A percentile compares a stretch with the other conserved stretches of the same genome.
phyloP scores from a whole-genome alignment of 805 yeast genomes.

The Clavispora asparagi region DNA sequence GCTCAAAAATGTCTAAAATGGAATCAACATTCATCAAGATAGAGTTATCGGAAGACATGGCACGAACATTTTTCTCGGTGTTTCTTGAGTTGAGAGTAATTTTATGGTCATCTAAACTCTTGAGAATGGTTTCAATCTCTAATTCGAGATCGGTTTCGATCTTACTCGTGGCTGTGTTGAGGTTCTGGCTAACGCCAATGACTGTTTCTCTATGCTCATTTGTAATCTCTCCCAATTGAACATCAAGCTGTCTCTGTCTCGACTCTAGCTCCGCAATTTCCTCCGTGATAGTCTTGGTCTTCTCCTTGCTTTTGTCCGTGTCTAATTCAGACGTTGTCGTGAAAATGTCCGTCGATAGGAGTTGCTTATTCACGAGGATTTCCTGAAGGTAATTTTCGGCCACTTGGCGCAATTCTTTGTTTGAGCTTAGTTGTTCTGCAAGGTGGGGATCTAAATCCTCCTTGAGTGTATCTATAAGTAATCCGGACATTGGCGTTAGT shows the following conservation, averaged over 20 bases:
- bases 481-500: constrained; percentile 20
- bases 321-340: constrained; percentile 29
- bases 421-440: constrained; percentile 13
- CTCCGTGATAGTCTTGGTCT: constrained; percentile 44
- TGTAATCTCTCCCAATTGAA: constrained; percentile 38
- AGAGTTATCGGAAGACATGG: constrained; percentile 22
- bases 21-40: constrained; percentile 62
- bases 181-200: constrained; percentile 33
- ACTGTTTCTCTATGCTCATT: constrained; percentile 42
- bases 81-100: neutral
- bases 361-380: constrained; percentile 44
- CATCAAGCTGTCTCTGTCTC: constrained; percentile 43
- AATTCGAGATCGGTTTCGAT: constrained; percentile 13
- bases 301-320: neutral
- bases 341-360: constrained; percentile 40
- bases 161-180: constrained; percentile 15
- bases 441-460: constrained; percentile 22
- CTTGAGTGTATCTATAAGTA: constrained; percentile 30
- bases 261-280: constrained; percentile 73
- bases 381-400: constrained; percentile 31
- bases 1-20: constrained; percentile 70
- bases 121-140: constrained; percentile 7
- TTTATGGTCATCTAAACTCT: neutral
- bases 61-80: constrained; percentile 17
- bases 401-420: constrained; percentile 13